Evolutionary conservation across 306 rosid genomes (phyloP).

Genomic region (Crataegus laevigata): DNA sequence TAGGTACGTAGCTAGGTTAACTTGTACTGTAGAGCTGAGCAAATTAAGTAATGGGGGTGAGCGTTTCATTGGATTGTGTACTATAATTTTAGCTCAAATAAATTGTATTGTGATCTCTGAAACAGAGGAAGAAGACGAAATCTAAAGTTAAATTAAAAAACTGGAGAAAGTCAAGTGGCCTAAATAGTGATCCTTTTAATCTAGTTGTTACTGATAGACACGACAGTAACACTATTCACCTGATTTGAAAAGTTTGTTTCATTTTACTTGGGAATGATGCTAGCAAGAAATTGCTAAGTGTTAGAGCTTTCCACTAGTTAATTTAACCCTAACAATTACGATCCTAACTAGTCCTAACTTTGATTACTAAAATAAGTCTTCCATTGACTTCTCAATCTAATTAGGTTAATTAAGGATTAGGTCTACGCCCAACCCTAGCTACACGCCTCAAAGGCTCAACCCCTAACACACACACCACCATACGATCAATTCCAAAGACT

Average conservation of each 20-base stretch:
- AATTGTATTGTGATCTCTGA: neutral
- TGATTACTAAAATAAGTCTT: neutral
- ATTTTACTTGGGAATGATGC: neutral
- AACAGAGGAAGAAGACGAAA: neutral
- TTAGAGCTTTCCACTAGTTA: neutral
- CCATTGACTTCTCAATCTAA: conserved; percentile 2
- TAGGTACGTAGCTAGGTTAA: neutral
- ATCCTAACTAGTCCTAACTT: neutral
- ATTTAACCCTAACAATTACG: neutral
- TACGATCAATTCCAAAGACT: neutral
- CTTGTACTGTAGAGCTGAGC: neutral
- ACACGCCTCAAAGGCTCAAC: neutral
- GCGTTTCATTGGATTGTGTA: neutral
- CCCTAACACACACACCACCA: neutral
- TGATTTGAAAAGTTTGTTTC: neutral
- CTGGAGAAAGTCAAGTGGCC: neutral
- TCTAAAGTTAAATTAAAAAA: neutral
- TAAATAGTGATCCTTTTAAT: neutral
- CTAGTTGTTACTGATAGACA: neutral
- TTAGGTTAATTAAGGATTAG: neutral
- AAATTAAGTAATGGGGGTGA: neutral
- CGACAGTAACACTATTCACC: neutral
- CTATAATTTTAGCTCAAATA: neutral
- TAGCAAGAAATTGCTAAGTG: neutral
- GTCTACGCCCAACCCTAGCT: neutral